A percentile compares a stretch with the other conserved stretches of the same genome.
phyloP scores from a whole-genome alignment of 176 grass and related monocot genomes.

The Poa pratensis region DNA sequence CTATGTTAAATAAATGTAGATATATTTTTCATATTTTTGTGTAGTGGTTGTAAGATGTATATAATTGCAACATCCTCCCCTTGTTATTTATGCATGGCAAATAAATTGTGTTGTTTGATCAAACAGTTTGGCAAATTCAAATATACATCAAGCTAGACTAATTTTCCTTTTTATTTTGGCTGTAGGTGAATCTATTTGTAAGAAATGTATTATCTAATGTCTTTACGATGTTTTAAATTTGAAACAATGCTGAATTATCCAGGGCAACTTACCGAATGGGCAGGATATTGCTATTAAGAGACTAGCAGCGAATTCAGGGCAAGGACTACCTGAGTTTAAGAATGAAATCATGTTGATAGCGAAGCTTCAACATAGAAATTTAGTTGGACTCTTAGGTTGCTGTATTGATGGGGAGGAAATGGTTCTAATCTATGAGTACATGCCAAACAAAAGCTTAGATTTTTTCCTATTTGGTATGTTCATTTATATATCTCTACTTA shows the following conservation, averaged over 20 bases:
- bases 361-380: conserved; percentile 64
- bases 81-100: not conserved
- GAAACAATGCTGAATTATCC: conserved; percentile 36
- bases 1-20: not conserved
- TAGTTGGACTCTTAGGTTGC: conserved; percentile 55
- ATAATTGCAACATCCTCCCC: not conserved
- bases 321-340: conserved; percentile 61
- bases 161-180: not conserved
- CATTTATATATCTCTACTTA: not conserved
- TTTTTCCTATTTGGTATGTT: conserved; percentile 60
- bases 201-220: not conserved
- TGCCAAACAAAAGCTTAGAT: conserved; percentile 76
- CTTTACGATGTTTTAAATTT: not conserved
- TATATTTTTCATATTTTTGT: not conserved
- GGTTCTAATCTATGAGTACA: conserved; percentile 56
- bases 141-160: not conserved
- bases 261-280: conserved; percentile 41
- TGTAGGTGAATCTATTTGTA: not conserved
- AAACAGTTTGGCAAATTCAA: not conserved
- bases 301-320: conserved; percentile 53
- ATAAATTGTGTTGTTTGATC: not conserved
- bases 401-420: conserved; percentile 62
- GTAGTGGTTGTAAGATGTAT: not conserved
- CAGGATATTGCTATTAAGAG: conserved; percentile 59
- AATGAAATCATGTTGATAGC: conserved; percentile 60